Base-by-base conservation (phyloP, 495 filamentous ascomycete genomes). In the Sphaerosporella brunnea region DNA sequence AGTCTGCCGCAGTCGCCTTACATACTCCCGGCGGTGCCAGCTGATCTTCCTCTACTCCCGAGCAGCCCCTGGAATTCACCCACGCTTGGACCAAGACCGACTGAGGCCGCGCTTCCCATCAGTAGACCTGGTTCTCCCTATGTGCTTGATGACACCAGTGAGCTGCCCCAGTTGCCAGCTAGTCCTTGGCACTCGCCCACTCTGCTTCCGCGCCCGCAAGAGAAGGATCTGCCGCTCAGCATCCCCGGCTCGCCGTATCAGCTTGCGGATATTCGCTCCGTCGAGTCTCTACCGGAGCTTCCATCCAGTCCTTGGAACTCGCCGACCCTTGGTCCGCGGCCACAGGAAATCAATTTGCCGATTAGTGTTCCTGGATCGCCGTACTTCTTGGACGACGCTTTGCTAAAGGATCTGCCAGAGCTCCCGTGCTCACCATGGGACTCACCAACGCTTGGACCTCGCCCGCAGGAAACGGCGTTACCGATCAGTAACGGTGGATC, bases 281-380 rank as follows among this genome's bases (percentile, higher is more conserved):
- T 16, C n/a, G 20, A 38, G 3, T n/a, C 36, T 15, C 13, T 48
- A 4, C 45, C 32, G 11, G 4, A 18, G 25, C 34, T 48, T 7
- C 45, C 45, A n/a, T 9, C 16, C 11, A 21, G 16, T 23, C 28
- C 30, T 20, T 48, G 45, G 45, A 4, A 36, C 34, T 36, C 28
- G 4, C 45, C 45, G 10, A 48, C 45, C 4, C 18, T 36, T 4
- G 45, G 45, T 23, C 30, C 34, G 4, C n/a, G 30, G 5, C 44
- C 44, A 2, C 13, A n/a, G 20, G 30, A 34, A 35, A 4, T 36
- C 2, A 15, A 34, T 7, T 23, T 30, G 23, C 41, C 41, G 11
- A 30, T 30, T n/a, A 53, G 55, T 21, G 36, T 25, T 8, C 37
- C 41, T 18, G 49, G 25, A 16, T 46, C 54, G 26, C 45, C 51